These are phyloP conservation scores for Cystobasidiaceae sp. DNA, from an alignment of 1,284 basidiomycete species.

Conservation along the genomic window DNA sequence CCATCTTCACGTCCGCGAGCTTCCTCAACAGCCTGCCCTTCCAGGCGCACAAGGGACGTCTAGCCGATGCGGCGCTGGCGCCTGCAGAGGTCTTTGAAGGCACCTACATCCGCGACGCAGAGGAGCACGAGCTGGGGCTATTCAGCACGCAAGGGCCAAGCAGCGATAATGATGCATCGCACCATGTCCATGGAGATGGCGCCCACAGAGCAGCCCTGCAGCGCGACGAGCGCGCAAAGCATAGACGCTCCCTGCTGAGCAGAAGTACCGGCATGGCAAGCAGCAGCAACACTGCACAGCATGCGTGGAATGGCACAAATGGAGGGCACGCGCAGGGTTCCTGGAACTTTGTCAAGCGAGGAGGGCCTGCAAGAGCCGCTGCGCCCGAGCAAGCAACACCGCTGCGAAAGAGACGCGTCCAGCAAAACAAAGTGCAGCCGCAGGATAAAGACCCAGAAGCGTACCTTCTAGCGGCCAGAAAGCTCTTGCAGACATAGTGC, in stretches of 20 bases:
- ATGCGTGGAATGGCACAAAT: not conserved
- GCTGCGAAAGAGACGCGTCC: slow-evolving; percentile 25
- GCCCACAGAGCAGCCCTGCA: not conserved
- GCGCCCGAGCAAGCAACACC: slow-evolving; percentile 30
- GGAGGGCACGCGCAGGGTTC: not conserved
- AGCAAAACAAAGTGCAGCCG: slow-evolving; percentile 1
- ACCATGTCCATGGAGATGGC: not conserved
- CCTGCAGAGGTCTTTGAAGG: slow-evolving; percentile 34
- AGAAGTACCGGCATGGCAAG: slow-evolving; percentile 7
- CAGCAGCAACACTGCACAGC: not conserved
- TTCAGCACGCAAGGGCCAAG: slow-evolving; percentile 34
- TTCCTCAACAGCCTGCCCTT: slow-evolving; percentile 25
- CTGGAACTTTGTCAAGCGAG: slow-evolving; percentile 14
- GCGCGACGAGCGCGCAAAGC: not conserved
- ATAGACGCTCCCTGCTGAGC: slow-evolving; percentile 17
- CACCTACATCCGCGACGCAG: slow-evolving; percentile 36
- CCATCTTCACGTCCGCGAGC: slow-evolving; percentile 15
- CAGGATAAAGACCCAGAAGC: slow-evolving; percentile 36
- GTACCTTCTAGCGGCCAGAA: slow-evolving; percentile 35
- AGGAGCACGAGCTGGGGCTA: slow-evolving; percentile 35
- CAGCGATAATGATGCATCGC: not conserved
- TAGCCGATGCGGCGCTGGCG: slow-evolving; percentile 33
- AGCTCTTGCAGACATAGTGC: slow-evolving; percentile 38
- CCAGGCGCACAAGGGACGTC: not conserved
- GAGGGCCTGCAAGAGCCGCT: slow-evolving; percentile 4